A percentile compares a stretch with the other conserved stretches of the same genome.
Evolutionary conservation across 306 rosid genomes (phyloP).

Genomic region (Rosa multiflora): DNA sequence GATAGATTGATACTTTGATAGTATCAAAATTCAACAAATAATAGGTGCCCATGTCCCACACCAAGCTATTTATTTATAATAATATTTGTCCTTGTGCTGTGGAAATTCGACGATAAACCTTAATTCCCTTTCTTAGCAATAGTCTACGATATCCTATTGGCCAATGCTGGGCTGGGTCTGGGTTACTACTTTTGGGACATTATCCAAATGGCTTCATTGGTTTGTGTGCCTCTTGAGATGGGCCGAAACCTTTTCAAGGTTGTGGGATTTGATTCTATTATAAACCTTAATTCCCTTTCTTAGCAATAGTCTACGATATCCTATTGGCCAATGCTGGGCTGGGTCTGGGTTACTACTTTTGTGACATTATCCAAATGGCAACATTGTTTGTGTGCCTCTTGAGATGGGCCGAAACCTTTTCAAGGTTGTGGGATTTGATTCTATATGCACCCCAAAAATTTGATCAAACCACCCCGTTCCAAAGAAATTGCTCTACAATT

Average conservation of each 20-base stretch:
- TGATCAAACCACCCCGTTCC: neutral
- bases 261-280: neutral
- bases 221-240: neutral
- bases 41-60: constrained; percentile 1
- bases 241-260: neutral
- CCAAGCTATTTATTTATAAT: neutral
- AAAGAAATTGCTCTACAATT: neutral
- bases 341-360: neutral
- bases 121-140: neutral
- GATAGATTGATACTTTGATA: neutral
- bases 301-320: neutral
- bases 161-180: constrained; percentile 9
- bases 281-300: neutral
- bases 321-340: constrained; percentile 7
- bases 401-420: neutral
- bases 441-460: neutral
- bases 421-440: neutral
- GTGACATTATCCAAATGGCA: neutral
- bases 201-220: neutral
- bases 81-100: neutral
- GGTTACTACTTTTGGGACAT: neutral
- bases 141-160: neutral
- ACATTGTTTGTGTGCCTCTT: neutral
- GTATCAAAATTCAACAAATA: neutral
- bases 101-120: neutral